A percentile compares a stretch with the other conserved stretches of the same genome.
Conservation (phyloP, 768 basidiomycete species). For the Podaxis sp. region DNA sequence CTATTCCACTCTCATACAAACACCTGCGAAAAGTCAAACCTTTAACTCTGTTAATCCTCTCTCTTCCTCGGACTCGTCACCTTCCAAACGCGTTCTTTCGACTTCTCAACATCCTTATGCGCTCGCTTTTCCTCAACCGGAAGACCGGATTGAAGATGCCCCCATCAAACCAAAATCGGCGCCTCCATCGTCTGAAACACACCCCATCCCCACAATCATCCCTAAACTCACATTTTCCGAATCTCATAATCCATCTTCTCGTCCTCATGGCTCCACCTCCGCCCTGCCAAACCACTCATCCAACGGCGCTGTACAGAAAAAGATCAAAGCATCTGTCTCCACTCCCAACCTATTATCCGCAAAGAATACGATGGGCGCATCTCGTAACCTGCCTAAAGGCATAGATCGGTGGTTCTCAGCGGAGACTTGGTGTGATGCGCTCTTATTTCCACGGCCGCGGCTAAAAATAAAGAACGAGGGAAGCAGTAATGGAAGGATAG, state of each 20-base stretch:
- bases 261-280: slow-evolving; percentile 20
- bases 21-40: slow-evolving; percentile 14
- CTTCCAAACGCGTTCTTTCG: slow-evolving; percentile 27
- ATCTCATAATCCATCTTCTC: not conserved
- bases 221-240: slow-evolving; percentile 13
- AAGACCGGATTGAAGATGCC: not conserved
- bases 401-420: slow-evolving; percentile 70
- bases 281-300: slow-evolving; percentile 16
- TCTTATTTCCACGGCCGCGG: slow-evolving; percentile 75
- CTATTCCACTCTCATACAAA: slow-evolving; percentile 39
- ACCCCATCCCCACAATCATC: not conserved
- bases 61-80: slow-evolving; percentile 17
- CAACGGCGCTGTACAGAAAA: slow-evolving; percentile 19
- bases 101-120: slow-evolving; percentile 51
- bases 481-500: slow-evolving; percentile 32
- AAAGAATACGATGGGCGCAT: not conserved
- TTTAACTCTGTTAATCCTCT: slow-evolving; percentile 15
- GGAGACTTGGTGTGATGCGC: slow-evolving; percentile 81
- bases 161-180: slow-evolving; percentile 8
- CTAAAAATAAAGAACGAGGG: slow-evolving; percentile 50
- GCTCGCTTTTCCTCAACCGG: slow-evolving; percentile 32
- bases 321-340: slow-evolving; percentile 58
- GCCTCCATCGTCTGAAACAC: slow-evolving; percentile 9
- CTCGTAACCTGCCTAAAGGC: slow-evolving; percentile 31
- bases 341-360: slow-evolving; percentile 58